Percentiles rank a stretch among this genome's conserved stretches.
Conservation (phyloP, 345 rosid genomes). For the Camelina laxa region DNA sequence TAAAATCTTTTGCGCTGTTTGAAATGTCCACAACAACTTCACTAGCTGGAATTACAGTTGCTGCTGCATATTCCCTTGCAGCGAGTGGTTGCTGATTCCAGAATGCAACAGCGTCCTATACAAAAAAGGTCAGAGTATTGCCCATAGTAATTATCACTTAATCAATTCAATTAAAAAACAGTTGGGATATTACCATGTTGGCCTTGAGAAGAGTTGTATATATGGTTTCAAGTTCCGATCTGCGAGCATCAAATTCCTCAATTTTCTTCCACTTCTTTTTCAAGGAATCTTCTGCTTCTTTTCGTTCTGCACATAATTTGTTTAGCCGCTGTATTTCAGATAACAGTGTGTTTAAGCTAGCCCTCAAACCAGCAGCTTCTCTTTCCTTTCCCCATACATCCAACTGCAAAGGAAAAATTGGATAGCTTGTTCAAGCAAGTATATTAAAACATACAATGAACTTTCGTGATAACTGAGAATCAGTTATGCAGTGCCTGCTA, state of each 20-base stretch:
- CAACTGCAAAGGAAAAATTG: constrained; percentile 54
- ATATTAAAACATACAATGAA: constrained; percentile 8
- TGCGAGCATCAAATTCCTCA: constrained; percentile 87
- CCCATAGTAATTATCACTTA: neutral
- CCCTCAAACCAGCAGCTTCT: constrained; percentile 85
- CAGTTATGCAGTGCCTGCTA: neutral
- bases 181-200: constrained; percentile 61
- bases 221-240: constrained; percentile 89
- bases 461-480: neutral
- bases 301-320: constrained; percentile 87
- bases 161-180: constrained; percentile 8
- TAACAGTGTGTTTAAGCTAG: constrained; percentile 79
- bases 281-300: constrained; percentile 88
- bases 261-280: constrained; percentile 95
- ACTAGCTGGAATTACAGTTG: constrained; percentile 85
- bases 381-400: constrained; percentile 97
- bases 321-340: constrained; percentile 81
- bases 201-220: constrained; percentile 84
- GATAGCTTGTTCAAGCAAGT: constrained; percentile 23
- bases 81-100: constrained; percentile 92
- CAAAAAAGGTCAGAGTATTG: neutral
- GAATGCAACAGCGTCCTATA: constrained; percentile 81
- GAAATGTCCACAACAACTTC: constrained; percentile 70
- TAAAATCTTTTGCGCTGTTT: constrained; percentile 75
- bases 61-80: constrained; percentile 85